Evolutionary conservation across 192 early-diverging fungal genomes (phyloP), one percentile per base, ranked within the genome.

Genomic region (Pilobolus umbonatus): DNA sequence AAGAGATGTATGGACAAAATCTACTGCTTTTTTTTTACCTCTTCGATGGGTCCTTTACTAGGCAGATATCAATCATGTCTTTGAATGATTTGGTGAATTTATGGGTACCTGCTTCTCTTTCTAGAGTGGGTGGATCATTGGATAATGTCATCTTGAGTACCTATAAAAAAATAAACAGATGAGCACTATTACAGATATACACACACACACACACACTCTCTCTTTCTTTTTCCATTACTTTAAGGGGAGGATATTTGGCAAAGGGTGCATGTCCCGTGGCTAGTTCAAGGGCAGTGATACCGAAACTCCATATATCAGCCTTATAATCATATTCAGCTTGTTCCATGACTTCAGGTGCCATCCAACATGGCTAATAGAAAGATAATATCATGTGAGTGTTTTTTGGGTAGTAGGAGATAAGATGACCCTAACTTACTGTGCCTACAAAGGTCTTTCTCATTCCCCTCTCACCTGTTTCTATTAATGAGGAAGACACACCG

Each of bases 281-380:
- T 11, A 94, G 64, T 62, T 94, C 92, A 39, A 94, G 67, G 4
- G 87, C 80, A 5, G 92, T 94, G 34, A 94, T 94, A 34, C 92
- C 92, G 75, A 94, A 93, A 59, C 83, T 86, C 92, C 92, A 94
- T 47, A 94, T 89, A 62, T 94, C 92, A 2, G 92, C 92, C 64
- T 91, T 91, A 63, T 84, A 91, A 62, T 92, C 86, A 72, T 94
- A 94, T 1, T 86, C 89, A 10, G 81, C 79, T 62, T 94, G 92
- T 56, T 94, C 88, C 92, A 94, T 94, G n/a, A 94, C 90, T 64
- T 94, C 81, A 5, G 90, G 82, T 35, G 85, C 80, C 82, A 87
- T 81, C 78, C 78, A 83, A 55, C 81, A 83, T 22, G 81, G 81
- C 58, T 72, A 59, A 32, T 6, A 31, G 3, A 39, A 44, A 22